A percentile compares a stretch with the other conserved stretches of the same genome.
Evolutionary conservation across 1,284 basidiomycete genomes (phyloP).

Genomic region (Ganoderma lingzhi): DNA sequence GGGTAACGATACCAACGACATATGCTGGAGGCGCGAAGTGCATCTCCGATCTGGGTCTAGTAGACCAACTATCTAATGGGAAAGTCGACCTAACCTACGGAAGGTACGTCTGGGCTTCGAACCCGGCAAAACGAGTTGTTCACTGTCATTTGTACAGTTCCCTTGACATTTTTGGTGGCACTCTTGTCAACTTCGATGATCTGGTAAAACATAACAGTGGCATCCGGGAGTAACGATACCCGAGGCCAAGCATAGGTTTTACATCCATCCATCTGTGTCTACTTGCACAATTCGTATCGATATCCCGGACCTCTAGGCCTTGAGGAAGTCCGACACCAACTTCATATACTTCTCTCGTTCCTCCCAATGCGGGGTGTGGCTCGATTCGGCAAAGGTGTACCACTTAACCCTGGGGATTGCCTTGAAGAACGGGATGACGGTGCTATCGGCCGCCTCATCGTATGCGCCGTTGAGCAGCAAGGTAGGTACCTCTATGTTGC

Average conservation of each 20-base stretch:
- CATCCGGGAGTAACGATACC: neutral
- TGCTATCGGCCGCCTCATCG: conserved; percentile 58
- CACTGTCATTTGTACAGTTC: conserved; percentile 52
- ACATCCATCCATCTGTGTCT: neutral
- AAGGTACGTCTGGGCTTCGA: conserved; percentile 60
- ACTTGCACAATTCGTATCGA: conserved; percentile 5
- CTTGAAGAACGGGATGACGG: conserved; percentile 54
- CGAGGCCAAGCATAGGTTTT: neutral
- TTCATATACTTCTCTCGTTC: conserved; percentile 39
- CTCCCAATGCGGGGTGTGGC: conserved; percentile 41
- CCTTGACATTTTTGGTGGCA: conserved; percentile 87
- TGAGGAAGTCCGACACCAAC: conserved; percentile 34
- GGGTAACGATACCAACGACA: conserved; percentile 92
- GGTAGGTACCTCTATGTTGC: conserved; percentile 55
- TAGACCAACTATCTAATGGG: conserved; percentile 84
- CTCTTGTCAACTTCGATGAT: conserved; percentile 75
- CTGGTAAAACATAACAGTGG: conserved; percentile 52
- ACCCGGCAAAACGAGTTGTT: neutral
- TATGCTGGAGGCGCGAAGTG: conserved; percentile 97
- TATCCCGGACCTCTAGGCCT: conserved; percentile 5
- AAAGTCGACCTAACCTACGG: conserved; percentile 97
- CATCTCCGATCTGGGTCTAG: conserved; percentile 85
- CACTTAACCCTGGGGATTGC: conserved; percentile 47
- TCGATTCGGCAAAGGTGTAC: conserved; percentile 39
- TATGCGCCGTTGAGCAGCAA: conserved; percentile 59